These are phyloP conservation scores for Mrakiaceae sp. DNA, from an alignment of 1,284 basidiomycete species.

Conservation along the genomic window DNA sequence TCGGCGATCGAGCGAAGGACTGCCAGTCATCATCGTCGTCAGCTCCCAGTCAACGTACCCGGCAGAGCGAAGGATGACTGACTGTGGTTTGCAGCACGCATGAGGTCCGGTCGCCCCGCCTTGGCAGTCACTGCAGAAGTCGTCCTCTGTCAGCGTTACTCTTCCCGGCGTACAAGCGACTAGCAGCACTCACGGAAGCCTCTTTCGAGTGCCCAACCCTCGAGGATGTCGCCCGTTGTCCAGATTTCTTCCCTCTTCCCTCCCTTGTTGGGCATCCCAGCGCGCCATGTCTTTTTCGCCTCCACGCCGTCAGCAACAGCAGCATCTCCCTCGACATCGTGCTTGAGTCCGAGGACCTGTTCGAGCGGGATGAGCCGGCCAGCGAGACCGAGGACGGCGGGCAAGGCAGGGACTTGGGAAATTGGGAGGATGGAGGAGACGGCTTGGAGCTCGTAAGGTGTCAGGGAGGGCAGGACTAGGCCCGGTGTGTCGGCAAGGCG, in stretches of 20 bases:
- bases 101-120: constrained; percentile 72
- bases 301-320: constrained; percentile 14
- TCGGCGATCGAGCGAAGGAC: constrained; percentile 70
- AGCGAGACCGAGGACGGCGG: constrained; percentile 59
- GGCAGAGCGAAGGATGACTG: constrained; percentile 35
- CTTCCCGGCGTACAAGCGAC: not conserved
- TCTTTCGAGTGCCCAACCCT: constrained; percentile 60
- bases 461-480: constrained; percentile 9
- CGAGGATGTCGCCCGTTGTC: constrained; percentile 72
- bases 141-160: constrained; percentile 17
- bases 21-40: not conserved
- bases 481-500: constrained; percentile 13
- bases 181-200: constrained; percentile 43
- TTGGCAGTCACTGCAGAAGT: constrained; percentile 57
- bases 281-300: constrained; percentile 30
- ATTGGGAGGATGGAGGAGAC: constrained; percentile 64
- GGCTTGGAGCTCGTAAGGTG: constrained; percentile 10
- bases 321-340: constrained; percentile 29
- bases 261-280: constrained; percentile 28
- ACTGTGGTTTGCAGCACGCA: constrained; percentile 80
- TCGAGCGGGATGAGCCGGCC: constrained; percentile 66
- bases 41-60: not conserved
- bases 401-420: constrained; percentile 67
- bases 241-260: constrained; percentile 37
- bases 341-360: constrained; percentile 48